These are phyloP conservation scores for Nicotiana rustica DNA, from an alignment of 305 asterid genomes.

Conservation along the genomic window DNA sequence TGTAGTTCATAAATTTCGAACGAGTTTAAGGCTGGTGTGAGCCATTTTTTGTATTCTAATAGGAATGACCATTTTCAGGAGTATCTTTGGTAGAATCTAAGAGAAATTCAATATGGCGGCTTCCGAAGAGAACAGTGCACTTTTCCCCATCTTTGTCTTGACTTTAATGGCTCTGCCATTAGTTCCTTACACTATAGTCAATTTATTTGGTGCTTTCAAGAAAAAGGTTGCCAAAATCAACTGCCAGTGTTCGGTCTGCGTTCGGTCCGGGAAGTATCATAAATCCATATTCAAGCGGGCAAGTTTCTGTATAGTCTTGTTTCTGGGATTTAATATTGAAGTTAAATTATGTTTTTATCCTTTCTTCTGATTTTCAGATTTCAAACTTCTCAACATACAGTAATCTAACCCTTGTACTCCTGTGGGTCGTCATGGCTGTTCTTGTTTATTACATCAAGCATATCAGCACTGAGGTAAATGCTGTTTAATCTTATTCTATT, in stretches of 20 bases:
- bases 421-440: constrained; percentile 80
- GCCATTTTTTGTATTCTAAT: constrained; percentile 14
- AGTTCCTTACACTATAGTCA: constrained; percentile 87
- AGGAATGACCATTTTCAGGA: constrained; percentile 30
- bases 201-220: constrained; percentile 63
- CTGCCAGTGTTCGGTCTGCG: constrained; percentile 91
- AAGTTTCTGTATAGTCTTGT: constrained; percentile 44
- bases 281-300: constrained; percentile 90
- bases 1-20: neutral
- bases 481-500: constrained; percentile 29
- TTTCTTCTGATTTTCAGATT: constrained; percentile 62
- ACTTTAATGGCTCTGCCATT: constrained; percentile 93
- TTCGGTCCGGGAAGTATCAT: constrained; percentile 89
- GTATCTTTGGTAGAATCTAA: neutral
- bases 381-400: constrained; percentile 95
- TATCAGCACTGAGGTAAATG: constrained; percentile 79
- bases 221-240: constrained; percentile 69
- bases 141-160: constrained; percentile 89
- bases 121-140: constrained; percentile 86
- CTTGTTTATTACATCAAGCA: constrained; percentile 78
- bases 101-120: constrained; percentile 64
- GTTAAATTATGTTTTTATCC: neutral
- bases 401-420: constrained; percentile 84
- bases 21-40: neutral
- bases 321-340: constrained; percentile 1